phyloP scores from a whole-genome alignment of 1,284 basidiomycete species.

The Xanthoconium separans region DNA sequence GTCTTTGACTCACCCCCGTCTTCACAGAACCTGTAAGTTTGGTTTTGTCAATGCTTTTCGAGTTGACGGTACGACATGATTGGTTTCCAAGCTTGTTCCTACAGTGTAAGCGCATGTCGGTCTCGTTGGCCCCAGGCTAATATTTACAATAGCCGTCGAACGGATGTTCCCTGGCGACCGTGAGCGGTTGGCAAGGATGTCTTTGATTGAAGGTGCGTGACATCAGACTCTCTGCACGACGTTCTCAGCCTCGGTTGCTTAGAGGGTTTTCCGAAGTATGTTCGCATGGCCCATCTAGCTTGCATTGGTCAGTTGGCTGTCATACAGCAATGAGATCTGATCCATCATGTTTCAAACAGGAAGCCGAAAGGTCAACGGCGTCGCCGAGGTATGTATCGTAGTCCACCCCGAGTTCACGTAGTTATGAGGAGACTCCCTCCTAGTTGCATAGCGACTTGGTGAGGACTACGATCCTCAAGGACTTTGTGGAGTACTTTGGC shows the following conservation, averaged over 20 bases:
- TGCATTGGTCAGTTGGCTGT: constrained; percentile 55
- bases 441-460: constrained; percentile 76
- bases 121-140: constrained; percentile 6
- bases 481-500: constrained; percentile 87
- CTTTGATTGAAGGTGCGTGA: constrained; percentile 75
- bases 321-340: background rate
- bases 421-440: background rate
- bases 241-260: constrained; percentile 3
- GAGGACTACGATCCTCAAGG: constrained; percentile 80
- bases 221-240: background rate
- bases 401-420: background rate
- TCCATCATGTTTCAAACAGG: constrained; percentile 36
- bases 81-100: constrained; percentile 53
- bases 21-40: constrained; percentile 49
- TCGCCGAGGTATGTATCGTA: constrained; percentile 71
- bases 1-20: constrained; percentile 4
- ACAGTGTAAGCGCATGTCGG: constrained; percentile 44
- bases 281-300: constrained; percentile 87
- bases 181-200: constrained; percentile 81
- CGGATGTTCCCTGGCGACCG: constrained; percentile 85
- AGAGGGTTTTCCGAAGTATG: constrained; percentile 83
- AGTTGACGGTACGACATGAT: background rate
- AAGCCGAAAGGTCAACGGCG: constrained; percentile 89
- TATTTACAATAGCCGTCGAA: constrained; percentile 65
- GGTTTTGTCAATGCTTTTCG: background rate